Conservation (phyloP, 2,329 filamentous ascomycete species). For the Trichoderma guizhouense region DNA sequence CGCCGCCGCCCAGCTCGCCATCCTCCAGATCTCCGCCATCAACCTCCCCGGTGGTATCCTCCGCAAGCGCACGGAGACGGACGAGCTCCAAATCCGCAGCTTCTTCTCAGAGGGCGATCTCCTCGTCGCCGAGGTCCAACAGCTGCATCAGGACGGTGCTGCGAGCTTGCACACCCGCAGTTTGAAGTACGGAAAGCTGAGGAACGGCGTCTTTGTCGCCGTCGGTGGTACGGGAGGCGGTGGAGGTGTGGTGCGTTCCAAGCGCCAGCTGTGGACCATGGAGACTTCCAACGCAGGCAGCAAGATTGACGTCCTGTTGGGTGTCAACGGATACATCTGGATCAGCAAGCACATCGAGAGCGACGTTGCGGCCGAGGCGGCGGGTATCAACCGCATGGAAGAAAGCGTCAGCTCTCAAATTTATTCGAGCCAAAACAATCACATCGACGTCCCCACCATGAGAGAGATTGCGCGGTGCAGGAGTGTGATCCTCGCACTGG, state of each 20-base stretch:
- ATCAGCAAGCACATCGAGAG: constrained; percentile 78
- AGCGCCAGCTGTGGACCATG: constrained; percentile 85
- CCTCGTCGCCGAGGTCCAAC: constrained; percentile 91
- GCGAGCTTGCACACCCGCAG: constrained; percentile 86
- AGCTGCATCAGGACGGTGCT: constrained; percentile 77
- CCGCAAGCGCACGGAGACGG: constrained; percentile 86
- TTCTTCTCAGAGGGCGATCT: constrained; percentile 96
- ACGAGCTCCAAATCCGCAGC: constrained; percentile 94
- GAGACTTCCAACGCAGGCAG: constrained; percentile 53
- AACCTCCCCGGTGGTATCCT: constrained; percentile 93
- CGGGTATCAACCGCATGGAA: constrained; percentile 78
- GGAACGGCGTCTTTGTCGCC: constrained; percentile 86
- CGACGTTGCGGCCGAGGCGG: constrained; percentile 45
- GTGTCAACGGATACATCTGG: constrained; percentile 97
- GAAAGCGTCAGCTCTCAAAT: constrained; percentile 81
- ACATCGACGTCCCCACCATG: constrained; percentile 71
- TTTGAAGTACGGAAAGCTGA: constrained; percentile 89
- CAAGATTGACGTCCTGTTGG: constrained; percentile 80
- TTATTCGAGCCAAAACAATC: constrained; percentile 94
- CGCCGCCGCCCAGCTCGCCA: constrained; percentile 78
- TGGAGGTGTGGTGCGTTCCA: constrained; percentile 76
- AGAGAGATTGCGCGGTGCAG: constrained; percentile 83
- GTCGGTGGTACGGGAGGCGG: constrained; percentile 82
- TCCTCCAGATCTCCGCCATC: constrained; percentile 81
- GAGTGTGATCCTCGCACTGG: constrained; percentile 76